A percentile compares a stretch with the other conserved stretches of the same genome.
Evolutionary conservation across 192 early-diverging fungal species (phyloP).

Genomic region (Backusella psychrophila): DNA sequence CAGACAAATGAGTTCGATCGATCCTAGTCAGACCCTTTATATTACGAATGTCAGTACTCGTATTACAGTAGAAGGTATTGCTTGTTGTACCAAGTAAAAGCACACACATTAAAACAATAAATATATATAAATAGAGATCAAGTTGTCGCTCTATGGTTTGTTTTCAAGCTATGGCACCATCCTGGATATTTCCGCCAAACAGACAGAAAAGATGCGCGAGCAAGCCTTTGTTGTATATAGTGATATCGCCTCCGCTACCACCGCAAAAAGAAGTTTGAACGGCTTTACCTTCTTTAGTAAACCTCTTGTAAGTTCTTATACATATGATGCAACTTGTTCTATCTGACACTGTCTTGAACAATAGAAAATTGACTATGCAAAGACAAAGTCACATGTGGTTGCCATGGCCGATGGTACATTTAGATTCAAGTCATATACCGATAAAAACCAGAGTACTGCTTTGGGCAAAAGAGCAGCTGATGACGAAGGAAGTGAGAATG

Average conservation of each 20-base stretch:
- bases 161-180: slow-evolving; percentile 88
- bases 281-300: slow-evolving; percentile 85
- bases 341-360: not conserved
- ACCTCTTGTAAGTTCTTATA: slow-evolving; percentile 61
- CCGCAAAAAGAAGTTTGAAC: slow-evolving; percentile 83
- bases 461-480: slow-evolving; percentile 19
- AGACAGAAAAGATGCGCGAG: slow-evolving; percentile 82
- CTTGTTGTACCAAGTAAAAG: not conserved
- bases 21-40: slow-evolving; percentile 87
- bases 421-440: slow-evolving; percentile 17
- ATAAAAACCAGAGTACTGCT: slow-evolving; percentile 13
- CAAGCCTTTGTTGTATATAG: slow-evolving; percentile 93
- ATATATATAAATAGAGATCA: slow-evolving; percentile 52
- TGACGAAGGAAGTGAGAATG: slow-evolving; percentile 13
- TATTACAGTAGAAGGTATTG: slow-evolving; percentile 67
- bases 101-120: not conserved
- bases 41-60: slow-evolving; percentile 71
- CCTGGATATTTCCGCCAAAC: slow-evolving; percentile 82
- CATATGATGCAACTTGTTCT: too few relatives aligned
- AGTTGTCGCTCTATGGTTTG: slow-evolving; percentile 70
- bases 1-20: slow-evolving; percentile 7
- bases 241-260: slow-evolving; percentile 81
- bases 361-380: slow-evolving; percentile 75
- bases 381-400: slow-evolving; percentile 71
- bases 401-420: slow-evolving; percentile 66